Conservation (phyloP, 1,139 yeast species). For the Geotrichum fermentans region DNA sequence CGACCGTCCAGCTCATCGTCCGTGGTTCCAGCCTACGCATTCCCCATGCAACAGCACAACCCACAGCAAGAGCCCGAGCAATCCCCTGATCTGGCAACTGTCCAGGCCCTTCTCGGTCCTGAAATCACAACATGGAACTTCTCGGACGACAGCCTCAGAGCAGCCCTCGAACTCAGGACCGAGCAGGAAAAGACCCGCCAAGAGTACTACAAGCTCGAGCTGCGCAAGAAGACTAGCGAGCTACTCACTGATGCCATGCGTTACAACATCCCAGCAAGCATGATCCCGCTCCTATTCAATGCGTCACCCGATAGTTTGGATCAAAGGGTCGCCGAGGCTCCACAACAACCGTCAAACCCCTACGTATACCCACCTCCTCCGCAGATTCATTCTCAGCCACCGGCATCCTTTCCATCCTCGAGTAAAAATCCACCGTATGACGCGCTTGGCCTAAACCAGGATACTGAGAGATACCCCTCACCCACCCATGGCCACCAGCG, state of each 20-base stretch:
- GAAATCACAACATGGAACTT: conserved; percentile 52
- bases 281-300: conserved; percentile 61
- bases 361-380: conserved; percentile 2
- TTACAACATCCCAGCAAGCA: conserved; percentile 60
- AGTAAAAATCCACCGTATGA: conserved; percentile 17
- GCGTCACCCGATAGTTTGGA: conserved; percentile 13
- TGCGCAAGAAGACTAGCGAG: conserved; percentile 55
- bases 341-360: neutral
- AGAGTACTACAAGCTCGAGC: conserved; percentile 66
- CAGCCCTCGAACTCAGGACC: conserved; percentile 57
- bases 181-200: conserved; percentile 86
- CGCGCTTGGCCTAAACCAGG: conserved; percentile 17
- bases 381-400: neutral
- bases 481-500: conserved; percentile 26
- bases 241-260: conserved; percentile 57
- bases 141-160: conserved; percentile 58
- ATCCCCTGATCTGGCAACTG: conserved; percentile 9
- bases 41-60: conserved; percentile 4
- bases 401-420: neutral
- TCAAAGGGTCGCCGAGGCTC: conserved; percentile 3
- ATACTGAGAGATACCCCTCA: conserved; percentile 27
- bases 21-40: conserved; percentile 5
- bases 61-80: neutral
- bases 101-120: conserved; percentile 47
- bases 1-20: neutral